Percentiles rank a stretch among this genome's conserved stretches.
These are phyloP conservation scores for Heterobasidion irregulare DNA, from an alignment of 1,284 basidiomycete genomes.

Conservation along the genomic window DNA sequence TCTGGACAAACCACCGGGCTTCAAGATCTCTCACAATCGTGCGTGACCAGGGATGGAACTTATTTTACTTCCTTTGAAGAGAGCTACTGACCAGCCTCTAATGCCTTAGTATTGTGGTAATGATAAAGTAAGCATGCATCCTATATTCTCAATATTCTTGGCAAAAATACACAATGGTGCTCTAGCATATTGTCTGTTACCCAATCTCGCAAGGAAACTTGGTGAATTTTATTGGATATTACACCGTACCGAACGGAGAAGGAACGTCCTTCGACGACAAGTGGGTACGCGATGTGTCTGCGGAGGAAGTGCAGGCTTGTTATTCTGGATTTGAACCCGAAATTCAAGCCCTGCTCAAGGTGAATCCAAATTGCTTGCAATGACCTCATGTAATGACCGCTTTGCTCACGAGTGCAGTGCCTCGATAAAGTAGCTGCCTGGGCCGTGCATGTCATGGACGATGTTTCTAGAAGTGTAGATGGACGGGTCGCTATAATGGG, in stretches of 20 bases:
- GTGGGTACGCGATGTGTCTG: slow-evolving; percentile 25
- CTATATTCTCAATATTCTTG: background rate
- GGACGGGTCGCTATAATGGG: slow-evolving; percentile 27
- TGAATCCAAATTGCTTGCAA: slow-evolving; percentile 6
- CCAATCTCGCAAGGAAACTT: slow-evolving; percentile 21
- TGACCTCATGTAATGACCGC: background rate
- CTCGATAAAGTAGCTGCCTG: background rate
- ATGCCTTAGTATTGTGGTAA: background rate
- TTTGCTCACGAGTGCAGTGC: background rate
- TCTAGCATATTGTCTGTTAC: slow-evolving; percentile 19
- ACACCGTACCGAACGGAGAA: slow-evolving; percentile 25
- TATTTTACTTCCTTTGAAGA: background rate
- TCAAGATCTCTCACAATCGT: background rate
- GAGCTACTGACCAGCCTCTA: background rate
- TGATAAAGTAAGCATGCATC: background rate
- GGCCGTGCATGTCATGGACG: background rate
- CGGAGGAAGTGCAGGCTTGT: slow-evolving; percentile 24
- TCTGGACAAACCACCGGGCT: background rate
- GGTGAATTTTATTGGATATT: slow-evolving; percentile 31
- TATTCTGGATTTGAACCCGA: slow-evolving; percentile 29
- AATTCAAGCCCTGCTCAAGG: slow-evolving; percentile 24
- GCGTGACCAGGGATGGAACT: background rate
- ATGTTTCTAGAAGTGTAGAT: background rate
- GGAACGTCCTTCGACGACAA: slow-evolving; percentile 21
- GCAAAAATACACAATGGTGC: background rate